Evolutionary conservation across 2,329 filamentous ascomycete genomes (phyloP).

Genomic region (Purpureocillium lavendulum): DNA sequence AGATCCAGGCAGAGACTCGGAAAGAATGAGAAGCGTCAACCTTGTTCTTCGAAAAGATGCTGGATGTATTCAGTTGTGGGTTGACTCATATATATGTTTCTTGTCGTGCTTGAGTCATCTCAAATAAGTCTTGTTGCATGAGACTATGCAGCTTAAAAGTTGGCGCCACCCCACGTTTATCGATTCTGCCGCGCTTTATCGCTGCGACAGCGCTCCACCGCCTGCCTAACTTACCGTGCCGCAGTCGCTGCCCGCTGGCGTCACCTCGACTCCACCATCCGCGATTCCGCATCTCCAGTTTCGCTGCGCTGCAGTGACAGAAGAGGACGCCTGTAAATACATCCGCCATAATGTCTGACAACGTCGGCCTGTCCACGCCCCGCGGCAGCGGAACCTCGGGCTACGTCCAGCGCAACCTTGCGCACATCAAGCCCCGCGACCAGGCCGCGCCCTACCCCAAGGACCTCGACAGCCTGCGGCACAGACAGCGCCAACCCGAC

Average conservation of each 20-base stretch:
- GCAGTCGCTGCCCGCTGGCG: neutral
- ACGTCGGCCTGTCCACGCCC: conserved; percentile 91
- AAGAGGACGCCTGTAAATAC: neutral
- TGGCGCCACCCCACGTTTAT: conserved; percentile 12
- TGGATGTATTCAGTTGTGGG: too few relatives aligned
- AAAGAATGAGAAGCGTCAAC: too few relatives aligned
- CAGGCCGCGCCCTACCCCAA: conserved; percentile 68
- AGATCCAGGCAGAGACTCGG: too few relatives aligned
- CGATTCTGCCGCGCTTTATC: conserved; percentile 16
- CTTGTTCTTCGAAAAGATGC: too few relatives aligned
- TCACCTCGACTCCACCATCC: neutral
- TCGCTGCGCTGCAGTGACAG: too few relatives aligned
- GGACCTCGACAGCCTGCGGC: conserved; percentile 59
- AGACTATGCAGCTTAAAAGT: too few relatives aligned
- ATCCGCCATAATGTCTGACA: conserved; percentile 67
- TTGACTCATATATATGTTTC: too few relatives aligned
- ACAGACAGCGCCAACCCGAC: conserved; percentile 78
- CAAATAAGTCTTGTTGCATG: too few relatives aligned
- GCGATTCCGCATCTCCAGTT: neutral
- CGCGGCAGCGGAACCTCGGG: conserved; percentile 93
- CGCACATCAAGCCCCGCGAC: conserved; percentile 79
- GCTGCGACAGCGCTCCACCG: conserved; percentile 10
- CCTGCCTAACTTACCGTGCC: conserved; percentile 6
- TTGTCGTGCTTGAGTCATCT: too few relatives aligned
- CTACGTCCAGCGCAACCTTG: conserved; percentile 94